Conservation (phyloP, 2,329 filamentous ascomycete species). For the Fusarium goolgardi region DNA sequence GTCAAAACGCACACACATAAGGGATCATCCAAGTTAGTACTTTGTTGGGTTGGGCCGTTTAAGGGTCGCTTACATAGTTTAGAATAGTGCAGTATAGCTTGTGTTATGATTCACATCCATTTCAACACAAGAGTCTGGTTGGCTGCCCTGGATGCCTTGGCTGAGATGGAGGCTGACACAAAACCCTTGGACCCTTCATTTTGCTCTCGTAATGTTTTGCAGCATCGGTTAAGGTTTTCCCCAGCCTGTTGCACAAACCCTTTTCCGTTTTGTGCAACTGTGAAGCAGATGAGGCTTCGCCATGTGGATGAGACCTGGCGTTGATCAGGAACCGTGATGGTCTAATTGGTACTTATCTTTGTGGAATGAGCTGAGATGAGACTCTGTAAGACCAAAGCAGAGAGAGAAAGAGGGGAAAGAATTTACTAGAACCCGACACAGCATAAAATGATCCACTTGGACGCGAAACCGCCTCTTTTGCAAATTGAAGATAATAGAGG, state of each 20-base stretch:
- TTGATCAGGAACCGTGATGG: neutral
- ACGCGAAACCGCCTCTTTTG: neutral
- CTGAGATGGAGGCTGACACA: constrained; percentile 34
- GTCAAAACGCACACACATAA: neutral
- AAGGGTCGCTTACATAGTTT: constrained; percentile 14
- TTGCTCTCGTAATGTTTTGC: constrained; percentile 8
- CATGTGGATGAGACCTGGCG: constrained; percentile 16
- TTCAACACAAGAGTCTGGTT: neutral
- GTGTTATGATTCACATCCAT: neutral
- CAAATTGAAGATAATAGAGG: neutral
- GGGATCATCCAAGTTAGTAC: neutral
- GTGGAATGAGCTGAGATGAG: constrained; percentile 35
- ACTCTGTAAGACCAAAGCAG: constrained; percentile 7
- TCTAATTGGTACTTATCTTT: constrained; percentile 1
- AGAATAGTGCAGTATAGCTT: neutral
- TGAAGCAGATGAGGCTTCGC: neutral
- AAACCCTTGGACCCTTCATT: constrained; percentile 25
- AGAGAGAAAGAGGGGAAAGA: neutral
- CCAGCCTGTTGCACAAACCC: constrained; percentile 1
- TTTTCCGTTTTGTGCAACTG: neutral
- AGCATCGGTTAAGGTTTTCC: constrained; percentile 8
- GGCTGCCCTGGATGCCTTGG: neutral
- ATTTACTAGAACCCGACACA: constrained; percentile 25
- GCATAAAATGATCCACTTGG: neutral
- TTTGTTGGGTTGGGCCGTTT: constrained; percentile 13